These are phyloP conservation scores for Dactylonectria estremocensis DNA, from an alignment of 2,329 filamentous ascomycete genomes.

Conservation along the genomic window DNA sequence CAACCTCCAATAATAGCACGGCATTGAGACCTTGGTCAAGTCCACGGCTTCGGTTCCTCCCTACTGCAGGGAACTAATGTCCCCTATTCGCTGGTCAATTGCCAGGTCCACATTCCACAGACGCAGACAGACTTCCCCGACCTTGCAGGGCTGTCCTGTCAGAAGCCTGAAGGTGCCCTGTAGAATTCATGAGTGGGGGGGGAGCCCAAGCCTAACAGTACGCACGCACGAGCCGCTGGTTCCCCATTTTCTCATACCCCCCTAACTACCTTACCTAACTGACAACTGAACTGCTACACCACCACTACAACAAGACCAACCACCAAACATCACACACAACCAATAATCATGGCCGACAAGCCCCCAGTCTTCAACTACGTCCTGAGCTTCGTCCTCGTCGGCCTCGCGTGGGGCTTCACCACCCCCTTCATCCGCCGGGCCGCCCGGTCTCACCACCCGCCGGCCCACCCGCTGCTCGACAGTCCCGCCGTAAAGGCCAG, in stretches of 20 bases:
- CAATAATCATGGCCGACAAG: slow-evolving; percentile 40
- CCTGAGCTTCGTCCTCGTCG: slow-evolving; percentile 90
- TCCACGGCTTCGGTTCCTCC: slow-evolving; percentile 23
- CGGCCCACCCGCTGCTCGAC: slow-evolving; percentile 69
- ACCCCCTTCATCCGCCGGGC: slow-evolving; percentile 93
- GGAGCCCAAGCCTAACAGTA: background rate
- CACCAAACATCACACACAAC: background rate
- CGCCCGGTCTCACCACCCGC: slow-evolving; percentile 80
- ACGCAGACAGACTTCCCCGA: background rate
- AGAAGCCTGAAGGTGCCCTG: background rate
- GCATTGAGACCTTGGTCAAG: slow-evolving; percentile 16
- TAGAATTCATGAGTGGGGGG: no score
- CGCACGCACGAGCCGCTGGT: slow-evolving; percentile 15
- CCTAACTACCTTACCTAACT: background rate
- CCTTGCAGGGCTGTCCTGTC: slow-evolving; percentile 4
- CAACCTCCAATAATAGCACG: slow-evolving; percentile 33
- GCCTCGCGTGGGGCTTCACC: slow-evolving; percentile 92
- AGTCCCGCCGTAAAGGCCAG: slow-evolving; percentile 67
- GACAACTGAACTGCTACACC: background rate
- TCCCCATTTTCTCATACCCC: background rate
- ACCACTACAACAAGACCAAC: background rate
- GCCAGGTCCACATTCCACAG: background rate
- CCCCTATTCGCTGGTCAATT: background rate
- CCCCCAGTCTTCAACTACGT: slow-evolving; percentile 83
- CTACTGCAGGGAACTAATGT: background rate